Conservation (phyloP, 225 moss, liverwort and hornwort species). For the Sphagnum tenellum region DNA sequence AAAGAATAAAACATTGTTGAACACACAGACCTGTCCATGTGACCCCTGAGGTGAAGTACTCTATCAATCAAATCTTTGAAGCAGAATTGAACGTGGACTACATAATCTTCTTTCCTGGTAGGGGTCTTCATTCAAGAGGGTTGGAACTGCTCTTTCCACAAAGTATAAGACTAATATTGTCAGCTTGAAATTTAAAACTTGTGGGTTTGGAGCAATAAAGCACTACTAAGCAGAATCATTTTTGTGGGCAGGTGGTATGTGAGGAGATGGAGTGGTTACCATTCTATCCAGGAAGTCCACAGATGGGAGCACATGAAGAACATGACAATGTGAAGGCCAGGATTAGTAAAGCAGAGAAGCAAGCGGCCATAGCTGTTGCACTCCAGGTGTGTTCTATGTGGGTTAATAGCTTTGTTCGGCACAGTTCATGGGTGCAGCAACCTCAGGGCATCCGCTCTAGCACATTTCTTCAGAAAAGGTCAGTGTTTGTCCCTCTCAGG, state of each 20-base stretch:
- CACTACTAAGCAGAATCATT: too few relatives aligned
- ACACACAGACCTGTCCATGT: too few relatives aligned
- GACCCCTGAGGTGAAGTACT: too few relatives aligned
- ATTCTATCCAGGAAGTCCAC: slow-evolving; percentile 34
- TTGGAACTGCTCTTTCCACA: too few relatives aligned
- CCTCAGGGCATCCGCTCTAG: slow-evolving; percentile 49
- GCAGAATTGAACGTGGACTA: too few relatives aligned
- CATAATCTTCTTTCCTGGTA: too few relatives aligned
- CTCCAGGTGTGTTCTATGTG: slow-evolving; percentile 45
- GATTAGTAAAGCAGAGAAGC: slow-evolving; percentile 49
- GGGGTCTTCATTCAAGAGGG: too few relatives aligned
- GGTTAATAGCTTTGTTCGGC: slow-evolving; percentile 45
- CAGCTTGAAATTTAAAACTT: too few relatives aligned
- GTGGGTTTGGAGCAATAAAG: too few relatives aligned
- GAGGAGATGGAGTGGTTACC: slow-evolving; percentile 73
- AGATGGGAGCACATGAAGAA: slow-evolving; percentile 33
- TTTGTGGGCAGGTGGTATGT: slow-evolving; percentile 39
- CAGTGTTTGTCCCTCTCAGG: background rate
- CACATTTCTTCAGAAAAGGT: slow-evolving; percentile 46
- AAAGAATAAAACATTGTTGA: too few relatives aligned
- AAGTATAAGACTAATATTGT: too few relatives aligned
- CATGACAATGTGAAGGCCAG: slow-evolving; percentile 25
- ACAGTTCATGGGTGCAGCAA: slow-evolving; percentile 55
- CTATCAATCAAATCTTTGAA: too few relatives aligned
- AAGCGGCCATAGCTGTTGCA: slow-evolving; percentile 48